These are phyloP conservation scores for Pythium rhizo-oryzae DNA, from an alignment of 352 stramenopile genomes.

Conservation along the genomic window DNA sequence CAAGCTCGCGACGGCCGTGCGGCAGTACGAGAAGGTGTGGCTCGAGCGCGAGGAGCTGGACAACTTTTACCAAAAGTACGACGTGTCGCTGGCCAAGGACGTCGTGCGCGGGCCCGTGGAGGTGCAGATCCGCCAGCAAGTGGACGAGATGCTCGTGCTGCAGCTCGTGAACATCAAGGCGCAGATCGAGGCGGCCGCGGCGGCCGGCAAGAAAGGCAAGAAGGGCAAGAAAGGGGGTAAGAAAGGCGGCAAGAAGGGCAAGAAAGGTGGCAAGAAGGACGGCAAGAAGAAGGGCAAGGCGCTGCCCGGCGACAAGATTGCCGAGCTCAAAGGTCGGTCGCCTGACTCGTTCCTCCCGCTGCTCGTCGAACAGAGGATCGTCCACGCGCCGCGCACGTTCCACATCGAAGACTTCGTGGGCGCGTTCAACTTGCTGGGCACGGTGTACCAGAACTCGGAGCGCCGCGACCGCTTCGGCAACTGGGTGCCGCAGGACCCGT, in stretches of 20 bases:
- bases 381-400: constrained; percentile 57
- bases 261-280: constrained; percentile 48
- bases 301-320: constrained; percentile 91
- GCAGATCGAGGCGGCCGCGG: constrained; percentile 76
- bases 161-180: constrained; percentile 95
- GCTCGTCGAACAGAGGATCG: constrained; percentile 89
- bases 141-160: constrained; percentile 94
- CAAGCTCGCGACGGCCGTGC: constrained; percentile 59
- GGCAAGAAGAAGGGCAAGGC: constrained; percentile 74
- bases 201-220: constrained; percentile 75
- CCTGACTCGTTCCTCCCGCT: constrained; percentile 90
- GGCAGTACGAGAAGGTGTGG: constrained; percentile 88
- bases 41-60: constrained; percentile 85
- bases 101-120: constrained; percentile 88
- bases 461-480: constrained; percentile 71
- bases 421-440: constrained; percentile 92
- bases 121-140: constrained; percentile 85
- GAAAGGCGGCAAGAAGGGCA: constrained; percentile 49
- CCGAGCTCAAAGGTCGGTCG: constrained; percentile 89
- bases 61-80: constrained; percentile 95
- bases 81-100: constrained; percentile 91
- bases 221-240: constrained; percentile 82
- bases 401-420: constrained; percentile 87
- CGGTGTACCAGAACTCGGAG: constrained; percentile 64
- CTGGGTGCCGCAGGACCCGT: constrained; percentile 92